These are phyloP conservation scores for Austroboletus festivus DNA, from an alignment of 768 basidiomycete genomes.

Conservation along the genomic window DNA sequence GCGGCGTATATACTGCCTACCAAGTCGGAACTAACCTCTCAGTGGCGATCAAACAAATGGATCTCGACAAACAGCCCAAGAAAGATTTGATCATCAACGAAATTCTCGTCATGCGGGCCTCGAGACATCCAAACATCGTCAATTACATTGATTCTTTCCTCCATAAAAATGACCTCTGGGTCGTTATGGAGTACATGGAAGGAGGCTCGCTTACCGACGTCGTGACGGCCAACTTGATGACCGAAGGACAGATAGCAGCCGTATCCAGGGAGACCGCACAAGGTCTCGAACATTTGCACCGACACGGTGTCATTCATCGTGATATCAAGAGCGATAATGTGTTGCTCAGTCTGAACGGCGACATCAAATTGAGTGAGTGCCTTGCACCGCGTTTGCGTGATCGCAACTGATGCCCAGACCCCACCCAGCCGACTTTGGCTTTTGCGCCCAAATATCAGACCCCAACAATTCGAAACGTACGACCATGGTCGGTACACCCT, in stretches of 20 bases:
- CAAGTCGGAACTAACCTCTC: slow-evolving; percentile 92
- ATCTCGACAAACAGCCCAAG: slow-evolving; percentile 98
- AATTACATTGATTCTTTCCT: slow-evolving; percentile 99
- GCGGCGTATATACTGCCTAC: slow-evolving; percentile 97
- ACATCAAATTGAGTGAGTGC: slow-evolving; percentile 94
- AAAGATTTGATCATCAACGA: slow-evolving; percentile 99
- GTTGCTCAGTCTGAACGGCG: slow-evolving; percentile 84
- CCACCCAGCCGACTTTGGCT: slow-evolving; percentile 92
- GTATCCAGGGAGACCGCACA: slow-evolving; percentile 91
- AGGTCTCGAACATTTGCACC: slow-evolving; percentile 91
- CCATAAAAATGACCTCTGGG: slow-evolving; percentile 97
- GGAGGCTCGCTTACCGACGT: slow-evolving; percentile 94
- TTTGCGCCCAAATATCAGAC: slow-evolving; percentile 94
- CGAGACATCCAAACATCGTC: slow-evolving; percentile 97
- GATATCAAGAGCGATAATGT: slow-evolving; percentile 99
- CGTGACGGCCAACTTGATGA: slow-evolving; percentile 87
- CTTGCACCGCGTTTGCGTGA: neutral
- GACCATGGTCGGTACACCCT: slow-evolving; percentile 98
- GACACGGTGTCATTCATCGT: slow-evolving; percentile 96
- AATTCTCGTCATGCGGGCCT: slow-evolving; percentile 97
- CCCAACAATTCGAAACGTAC: slow-evolving; percentile 88
- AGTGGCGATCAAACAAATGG: slow-evolving; percentile 99
- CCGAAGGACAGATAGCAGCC: slow-evolving; percentile 97
- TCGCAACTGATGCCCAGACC: neutral
- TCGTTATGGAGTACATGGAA: slow-evolving; percentile 99